Percentiles rank a stretch among this genome's conserved stretches.
phyloP scores from a whole-genome alignment of 208 protist genomes.

The Endotrypanum monterogeii region DNA sequence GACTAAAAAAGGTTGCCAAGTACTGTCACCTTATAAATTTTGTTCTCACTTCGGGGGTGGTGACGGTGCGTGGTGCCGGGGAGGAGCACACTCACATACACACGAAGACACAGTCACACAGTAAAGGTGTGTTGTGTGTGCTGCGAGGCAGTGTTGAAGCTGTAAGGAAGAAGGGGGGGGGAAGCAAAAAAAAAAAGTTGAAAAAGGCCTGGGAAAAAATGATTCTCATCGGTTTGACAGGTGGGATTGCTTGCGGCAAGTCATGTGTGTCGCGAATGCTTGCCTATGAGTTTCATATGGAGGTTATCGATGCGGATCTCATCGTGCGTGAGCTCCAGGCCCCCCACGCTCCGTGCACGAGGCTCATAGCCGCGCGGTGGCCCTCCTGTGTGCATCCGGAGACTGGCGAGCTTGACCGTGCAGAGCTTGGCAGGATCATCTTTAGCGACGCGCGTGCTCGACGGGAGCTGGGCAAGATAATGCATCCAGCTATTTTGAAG shows the following conservation, averaged over 20 bases:
- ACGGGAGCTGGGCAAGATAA: slow-evolving; percentile 65
- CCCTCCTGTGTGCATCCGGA: slow-evolving; percentile 58
- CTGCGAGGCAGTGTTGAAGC: not conserved
- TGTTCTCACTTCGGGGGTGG: no score
- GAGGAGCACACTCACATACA: not conserved
- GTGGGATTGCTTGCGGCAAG: slow-evolving; percentile 93
- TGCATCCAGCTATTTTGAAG: slow-evolving; percentile 81
- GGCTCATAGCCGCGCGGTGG: slow-evolving; percentile 71
- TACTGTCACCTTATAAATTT: no score
- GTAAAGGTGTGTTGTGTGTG: no score
- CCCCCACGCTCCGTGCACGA: slow-evolving; percentile 57
- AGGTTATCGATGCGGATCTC: slow-evolving; percentile 82
- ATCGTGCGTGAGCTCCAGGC: slow-evolving; percentile 80
- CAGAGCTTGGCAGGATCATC: slow-evolving; percentile 68
- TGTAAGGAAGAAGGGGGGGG: not conserved
- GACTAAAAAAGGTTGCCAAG: no score
- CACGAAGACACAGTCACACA: not conserved
- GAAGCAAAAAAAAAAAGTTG: not conserved
- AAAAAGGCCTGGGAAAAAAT: no score
- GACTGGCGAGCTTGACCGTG: slow-evolving; percentile 71
- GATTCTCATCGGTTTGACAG: slow-evolving; percentile 90
- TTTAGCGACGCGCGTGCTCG: slow-evolving; percentile 69
- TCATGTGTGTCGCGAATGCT: slow-evolving; percentile 77
- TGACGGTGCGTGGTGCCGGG: not conserved
- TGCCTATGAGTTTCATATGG: slow-evolving; percentile 45